Evolutionary conservation across 2,329 filamentous ascomycete species (phyloP).

Genomic region (Colletotrichum coccodes): DNA sequence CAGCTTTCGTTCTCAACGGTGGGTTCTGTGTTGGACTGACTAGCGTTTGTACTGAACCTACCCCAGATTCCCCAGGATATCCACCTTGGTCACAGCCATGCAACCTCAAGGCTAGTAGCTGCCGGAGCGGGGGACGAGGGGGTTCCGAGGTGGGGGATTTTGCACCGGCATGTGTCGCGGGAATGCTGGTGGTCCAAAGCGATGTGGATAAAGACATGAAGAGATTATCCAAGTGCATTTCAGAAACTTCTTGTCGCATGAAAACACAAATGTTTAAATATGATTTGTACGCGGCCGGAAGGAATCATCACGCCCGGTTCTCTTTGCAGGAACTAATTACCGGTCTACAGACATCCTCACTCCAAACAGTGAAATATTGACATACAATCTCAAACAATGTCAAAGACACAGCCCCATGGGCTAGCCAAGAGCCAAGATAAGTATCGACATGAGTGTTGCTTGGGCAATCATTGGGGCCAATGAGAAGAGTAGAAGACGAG

Average conservation of each 20-base stretch:
- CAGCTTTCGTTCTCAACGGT: background rate
- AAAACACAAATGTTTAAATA: no score
- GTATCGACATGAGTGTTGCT: background rate
- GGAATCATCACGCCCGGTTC: no score
- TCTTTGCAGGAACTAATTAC: background rate
- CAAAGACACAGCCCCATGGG: background rate
- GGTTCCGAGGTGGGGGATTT: slow-evolving; percentile 15
- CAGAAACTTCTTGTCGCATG: no score
- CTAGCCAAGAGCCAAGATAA: background rate
- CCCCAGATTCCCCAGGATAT: slow-evolving; percentile 24
- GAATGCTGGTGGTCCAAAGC: background rate
- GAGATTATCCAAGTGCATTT: no score
- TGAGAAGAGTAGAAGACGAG: background rate
- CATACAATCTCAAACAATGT: background rate
- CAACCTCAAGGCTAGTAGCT: background rate
- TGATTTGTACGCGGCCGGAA: no score
- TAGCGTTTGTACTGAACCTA: background rate
- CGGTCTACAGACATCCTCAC: background rate
- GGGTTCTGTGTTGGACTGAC: background rate
- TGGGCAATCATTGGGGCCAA: background rate
- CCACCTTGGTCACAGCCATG: slow-evolving; percentile 12
- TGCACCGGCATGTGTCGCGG: background rate
- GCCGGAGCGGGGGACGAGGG: slow-evolving; percentile 30
- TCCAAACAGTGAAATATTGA: background rate
- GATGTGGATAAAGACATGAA: background rate